Base-by-base conservation (phyloP, 2,329 filamentous ascomycete genomes). In the Alternaria postmessia region DNA sequence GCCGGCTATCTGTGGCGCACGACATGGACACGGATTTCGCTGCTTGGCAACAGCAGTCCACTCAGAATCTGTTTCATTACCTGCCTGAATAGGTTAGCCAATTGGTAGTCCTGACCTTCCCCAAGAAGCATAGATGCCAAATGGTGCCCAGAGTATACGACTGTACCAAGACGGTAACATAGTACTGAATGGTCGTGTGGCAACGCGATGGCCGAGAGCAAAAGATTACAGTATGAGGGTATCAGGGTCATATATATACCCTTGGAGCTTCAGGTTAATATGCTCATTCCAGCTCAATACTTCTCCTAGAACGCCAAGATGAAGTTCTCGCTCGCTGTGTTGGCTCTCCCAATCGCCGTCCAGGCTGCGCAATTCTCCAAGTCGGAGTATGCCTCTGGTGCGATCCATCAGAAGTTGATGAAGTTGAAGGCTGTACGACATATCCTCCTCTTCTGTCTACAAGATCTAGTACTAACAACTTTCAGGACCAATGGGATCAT, bases 221-320 rank as follows among this genome's bases (percentile, higher is more conserved):
- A 51, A 20, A 56, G 28, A 24, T 9, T n/a, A 22, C 32, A 22
- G 32, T 11, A 20, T 24, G 32, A 39, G 49, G 46, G 22, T 18
- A 54, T 36, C 9, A 39, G 8, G 22, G 52, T 51, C 46, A 34
- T 64, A 69, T 70, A 66, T 70, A 66, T 70, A 68, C 47, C 49
- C 38, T 12, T 43, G 47, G 11, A 24, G 39, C 51, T 42, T 7
- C 51, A 22, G 38, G 43, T 48, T 41, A 68, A 72, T 38, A 20
- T 65, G 63, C 69, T 66, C 64, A 69, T 63, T 66, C 62, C 58
- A 66, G 68, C 69, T 72, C 68, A 68, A 66, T 65, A 53, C 32
- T 28, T 51, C 62, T 62, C 57, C 52, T 41, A 51, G 49, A 42
- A 51, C 18, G 64, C 63, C 64, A 70, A 69, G 60, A 71, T 71